phyloP scores from a whole-genome alignment of 192 early-diverging fungal species.

The Diversispora epigaea region DNA sequence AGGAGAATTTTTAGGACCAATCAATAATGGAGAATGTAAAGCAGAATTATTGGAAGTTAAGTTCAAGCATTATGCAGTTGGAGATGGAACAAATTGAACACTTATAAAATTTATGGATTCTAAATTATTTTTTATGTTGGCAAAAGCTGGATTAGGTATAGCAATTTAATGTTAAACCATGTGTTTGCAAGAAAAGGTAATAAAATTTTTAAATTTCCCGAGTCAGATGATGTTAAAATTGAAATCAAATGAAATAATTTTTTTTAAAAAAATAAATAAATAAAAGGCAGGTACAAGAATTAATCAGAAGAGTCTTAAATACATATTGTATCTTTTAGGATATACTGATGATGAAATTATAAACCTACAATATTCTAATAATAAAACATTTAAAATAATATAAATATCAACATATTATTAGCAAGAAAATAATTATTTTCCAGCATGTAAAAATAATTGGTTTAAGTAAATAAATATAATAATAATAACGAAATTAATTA shows the following conservation, averaged over 20 bases:
- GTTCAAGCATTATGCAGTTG: constrained; percentile 96
- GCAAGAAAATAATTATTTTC: too few relatives aligned
- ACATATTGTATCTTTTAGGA: constrained; percentile 82
- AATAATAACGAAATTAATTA: too few relatives aligned
- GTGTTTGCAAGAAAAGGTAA: constrained; percentile 86
- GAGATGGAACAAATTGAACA: constrained; percentile 99
- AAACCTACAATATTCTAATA: too few relatives aligned
- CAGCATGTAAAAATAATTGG: too few relatives aligned
- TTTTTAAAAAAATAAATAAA: too few relatives aligned
- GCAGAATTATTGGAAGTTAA: constrained; percentile 91
- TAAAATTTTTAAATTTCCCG: neutral
- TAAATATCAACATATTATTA: too few relatives aligned
- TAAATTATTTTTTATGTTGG: constrained; percentile 92
- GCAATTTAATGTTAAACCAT: constrained; percentile 98
- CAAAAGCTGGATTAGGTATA: constrained; percentile 89
- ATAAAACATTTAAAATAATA: too few relatives aligned
- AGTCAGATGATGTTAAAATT: neutral
- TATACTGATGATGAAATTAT: constrained; percentile 72
- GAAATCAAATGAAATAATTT: neutral
- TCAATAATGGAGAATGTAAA: constrained; percentile 90
- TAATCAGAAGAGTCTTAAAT: constrained; percentile 35
- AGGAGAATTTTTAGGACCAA: constrained; percentile 83
- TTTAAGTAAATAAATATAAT: too few relatives aligned
- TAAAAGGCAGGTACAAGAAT: constrained; percentile 77
- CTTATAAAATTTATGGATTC: too few relatives aligned